Evolutionary conservation across 2,329 filamentous ascomycete genomes (phyloP).

Genomic region (Colletotrichum sp.): DNA sequence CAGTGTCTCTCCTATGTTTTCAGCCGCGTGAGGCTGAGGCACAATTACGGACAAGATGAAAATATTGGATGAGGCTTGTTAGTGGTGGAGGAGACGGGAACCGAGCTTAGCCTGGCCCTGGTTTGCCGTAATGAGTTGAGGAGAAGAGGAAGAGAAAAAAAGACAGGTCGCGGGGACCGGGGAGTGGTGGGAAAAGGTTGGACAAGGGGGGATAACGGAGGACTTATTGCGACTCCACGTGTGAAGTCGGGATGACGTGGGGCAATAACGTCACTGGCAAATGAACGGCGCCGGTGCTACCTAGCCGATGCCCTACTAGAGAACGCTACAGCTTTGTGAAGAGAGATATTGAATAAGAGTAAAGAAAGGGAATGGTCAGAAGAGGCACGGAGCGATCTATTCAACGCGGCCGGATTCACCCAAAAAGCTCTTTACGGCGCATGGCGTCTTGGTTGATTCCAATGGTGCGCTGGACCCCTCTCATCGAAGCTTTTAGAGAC

Average conservation of each 20-base stretch:
- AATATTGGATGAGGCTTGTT: background rate
- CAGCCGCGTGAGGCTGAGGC: background rate
- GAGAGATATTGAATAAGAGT: background rate
- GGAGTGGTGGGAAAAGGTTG: background rate
- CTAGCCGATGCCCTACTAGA: background rate
- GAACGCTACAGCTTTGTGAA: background rate
- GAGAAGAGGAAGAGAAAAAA: background rate
- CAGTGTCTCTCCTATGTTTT: background rate
- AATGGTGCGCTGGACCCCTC: background rate
- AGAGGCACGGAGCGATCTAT: background rate
- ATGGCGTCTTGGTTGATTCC: background rate
- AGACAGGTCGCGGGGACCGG: background rate
- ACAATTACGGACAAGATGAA: background rate
- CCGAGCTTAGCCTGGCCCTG: background rate
- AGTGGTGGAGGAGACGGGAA: background rate
- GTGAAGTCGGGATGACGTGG: slow-evolving; percentile 19
- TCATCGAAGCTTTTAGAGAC: background rate
- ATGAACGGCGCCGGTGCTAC: background rate
- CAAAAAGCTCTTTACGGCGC: background rate
- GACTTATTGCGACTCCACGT: slow-evolving; percentile 11
- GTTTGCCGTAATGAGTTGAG: background rate
- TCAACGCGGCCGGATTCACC: background rate
- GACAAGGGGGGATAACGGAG: background rate
- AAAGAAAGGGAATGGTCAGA: background rate
- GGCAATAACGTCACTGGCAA: slow-evolving; percentile 11